These are phyloP conservation scores for Limonomyces culmigenus DNA, from an alignment of 1,284 basidiomycete species.

Conservation along the genomic window DNA sequence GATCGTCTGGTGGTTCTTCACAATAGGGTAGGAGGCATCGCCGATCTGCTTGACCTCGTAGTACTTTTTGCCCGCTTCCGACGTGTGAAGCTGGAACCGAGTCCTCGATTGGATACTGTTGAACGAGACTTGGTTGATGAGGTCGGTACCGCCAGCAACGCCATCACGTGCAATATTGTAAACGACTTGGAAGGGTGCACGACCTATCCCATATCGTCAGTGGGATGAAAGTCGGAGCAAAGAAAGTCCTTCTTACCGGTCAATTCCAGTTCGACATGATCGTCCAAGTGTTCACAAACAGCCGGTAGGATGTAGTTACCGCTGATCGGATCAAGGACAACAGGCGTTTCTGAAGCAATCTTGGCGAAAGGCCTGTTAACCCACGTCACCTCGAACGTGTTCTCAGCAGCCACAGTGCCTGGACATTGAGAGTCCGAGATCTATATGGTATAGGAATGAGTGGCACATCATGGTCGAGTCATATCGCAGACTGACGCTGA, in stretches of 20 bases:
- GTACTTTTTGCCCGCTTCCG: constrained; percentile 63
- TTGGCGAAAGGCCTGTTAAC: constrained; percentile 54
- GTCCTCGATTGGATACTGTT: constrained; percentile 75
- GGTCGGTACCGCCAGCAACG: constrained; percentile 39
- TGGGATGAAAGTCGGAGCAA: neutral
- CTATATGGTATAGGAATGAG: constrained; percentile 17
- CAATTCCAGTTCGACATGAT: constrained; percentile 68
- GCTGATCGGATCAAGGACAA: constrained; percentile 39
- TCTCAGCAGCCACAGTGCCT: constrained; percentile 46
- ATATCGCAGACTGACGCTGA: too few relatives aligned
- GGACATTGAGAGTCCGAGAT: constrained; percentile 76
- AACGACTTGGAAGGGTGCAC: constrained; percentile 75
- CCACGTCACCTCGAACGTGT: constrained; percentile 59
- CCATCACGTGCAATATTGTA: constrained; percentile 57
- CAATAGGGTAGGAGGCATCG: constrained; percentile 73
- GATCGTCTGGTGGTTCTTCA: constrained; percentile 36
- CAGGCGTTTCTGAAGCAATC: constrained; percentile 36
- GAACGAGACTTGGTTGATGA: constrained; percentile 60
- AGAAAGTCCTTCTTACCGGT: constrained; percentile 29
- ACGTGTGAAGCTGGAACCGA: constrained; percentile 72
- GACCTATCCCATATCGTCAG: constrained; percentile 26
- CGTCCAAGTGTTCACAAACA: constrained; percentile 69
- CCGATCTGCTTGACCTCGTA: constrained; percentile 84
- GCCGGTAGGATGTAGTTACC: constrained; percentile 53
- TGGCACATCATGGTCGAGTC: constrained; percentile 8